These are phyloP conservation scores for Picochlorum costavermella DNA, from an alignment of 139 green algal species.

Conservation along the genomic window DNA sequence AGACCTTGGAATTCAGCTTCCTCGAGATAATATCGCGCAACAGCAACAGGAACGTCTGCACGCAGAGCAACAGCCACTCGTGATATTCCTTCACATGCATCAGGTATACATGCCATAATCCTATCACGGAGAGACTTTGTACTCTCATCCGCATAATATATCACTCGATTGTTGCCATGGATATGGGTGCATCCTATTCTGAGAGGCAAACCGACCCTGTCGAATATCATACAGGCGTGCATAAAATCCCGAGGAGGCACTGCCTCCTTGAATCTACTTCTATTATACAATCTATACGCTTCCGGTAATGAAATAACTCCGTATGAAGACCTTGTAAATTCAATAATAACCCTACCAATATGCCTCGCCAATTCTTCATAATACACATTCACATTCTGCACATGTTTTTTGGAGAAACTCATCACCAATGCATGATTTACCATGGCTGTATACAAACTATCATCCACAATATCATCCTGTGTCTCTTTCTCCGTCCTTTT, in stretches of 20 bases:
- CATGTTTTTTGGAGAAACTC: too few species aligned
- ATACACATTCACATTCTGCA: slow-evolving; percentile 42
- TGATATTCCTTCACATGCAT: slow-evolving; percentile 37
- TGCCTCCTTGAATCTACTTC: slow-evolving; percentile 81
- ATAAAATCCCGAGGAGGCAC: slow-evolving; percentile 91
- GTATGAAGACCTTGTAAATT: slow-evolving; percentile 32
- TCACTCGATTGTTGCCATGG: slow-evolving; percentile 35
- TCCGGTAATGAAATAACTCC: slow-evolving; percentile 83
- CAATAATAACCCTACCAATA: slow-evolving; percentile 74
- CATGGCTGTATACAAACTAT: too few species aligned
- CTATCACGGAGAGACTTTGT: too few species aligned
- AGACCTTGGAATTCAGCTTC: slow-evolving; percentile 65
- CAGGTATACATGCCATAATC: too few species aligned
- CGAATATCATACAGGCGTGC: slow-evolving; percentile 26
- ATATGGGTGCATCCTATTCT: slow-evolving; percentile 49
- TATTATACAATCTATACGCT: slow-evolving; percentile 93
- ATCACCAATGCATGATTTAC: too few species aligned
- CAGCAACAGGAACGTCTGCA: slow-evolving; percentile 42
- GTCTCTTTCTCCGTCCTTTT: too few species aligned
- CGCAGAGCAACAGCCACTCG: slow-evolving; percentile 43
- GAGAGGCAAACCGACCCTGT: slow-evolving; percentile 37
- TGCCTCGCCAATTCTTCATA: slow-evolving; percentile 71
- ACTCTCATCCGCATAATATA: too few species aligned
- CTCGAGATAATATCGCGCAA: slow-evolving; percentile 77
- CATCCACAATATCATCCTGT: too few species aligned